phyloP scores from a whole-genome alignment of 2,329 filamentous ascomycete species.

The Aspergillus sp. region DNA sequence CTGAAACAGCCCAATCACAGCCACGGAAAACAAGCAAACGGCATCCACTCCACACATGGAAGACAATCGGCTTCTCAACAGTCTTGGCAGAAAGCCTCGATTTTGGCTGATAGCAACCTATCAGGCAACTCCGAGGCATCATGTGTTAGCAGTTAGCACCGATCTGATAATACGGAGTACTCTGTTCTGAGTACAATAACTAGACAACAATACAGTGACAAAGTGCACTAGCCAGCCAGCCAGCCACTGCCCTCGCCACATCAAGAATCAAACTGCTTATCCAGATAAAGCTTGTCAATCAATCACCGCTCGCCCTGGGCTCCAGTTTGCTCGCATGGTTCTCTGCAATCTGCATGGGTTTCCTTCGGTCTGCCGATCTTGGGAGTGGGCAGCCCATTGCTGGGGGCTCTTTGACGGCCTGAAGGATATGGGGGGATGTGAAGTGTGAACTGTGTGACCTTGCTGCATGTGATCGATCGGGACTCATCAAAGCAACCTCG shows the following conservation, averaged over 20 bases:
- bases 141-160: background rate
- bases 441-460: too few species aligned
- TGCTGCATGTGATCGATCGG: background rate
- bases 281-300: background rate
- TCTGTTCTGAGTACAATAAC: background rate
- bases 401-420: too few species aligned
- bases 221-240: background rate
- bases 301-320: background rate
- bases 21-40: background rate
- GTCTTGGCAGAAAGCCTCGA: conserved; percentile 11
- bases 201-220: too few species aligned
- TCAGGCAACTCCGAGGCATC: conserved; percentile 7
- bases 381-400: too few species aligned
- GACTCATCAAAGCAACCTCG: too few species aligned
- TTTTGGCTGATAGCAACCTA: background rate
- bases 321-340: background rate
- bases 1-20: conserved; percentile 7
- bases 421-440: too few species aligned
- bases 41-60: background rate
- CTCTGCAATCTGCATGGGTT: background rate
- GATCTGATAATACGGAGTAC: background rate
- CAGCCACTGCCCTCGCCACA: background rate
- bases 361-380: background rate
- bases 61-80: conserved; percentile 17
- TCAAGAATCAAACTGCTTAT: background rate